Conservation (phyloP, 805 yeast species). For the Saccharomycopsis fermentans region DNA sequence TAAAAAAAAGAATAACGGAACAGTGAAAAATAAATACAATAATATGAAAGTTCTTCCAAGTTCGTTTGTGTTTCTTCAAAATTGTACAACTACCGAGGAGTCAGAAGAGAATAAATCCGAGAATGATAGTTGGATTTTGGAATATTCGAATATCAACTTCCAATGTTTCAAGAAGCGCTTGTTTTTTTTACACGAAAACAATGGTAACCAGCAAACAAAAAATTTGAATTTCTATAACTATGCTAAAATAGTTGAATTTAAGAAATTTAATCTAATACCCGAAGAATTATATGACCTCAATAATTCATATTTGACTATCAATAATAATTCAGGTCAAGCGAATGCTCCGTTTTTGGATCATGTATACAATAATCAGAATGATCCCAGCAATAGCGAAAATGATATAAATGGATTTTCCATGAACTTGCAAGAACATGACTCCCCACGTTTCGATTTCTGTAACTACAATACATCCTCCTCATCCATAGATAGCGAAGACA, state of each 20-base stretch:
- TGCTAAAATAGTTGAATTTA: constrained; percentile 9
- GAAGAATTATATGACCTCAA: not conserved
- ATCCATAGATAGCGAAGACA: not conserved
- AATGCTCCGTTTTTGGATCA: not conserved
- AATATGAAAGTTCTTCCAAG: constrained; percentile 10
- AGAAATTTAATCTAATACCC: not conserved
- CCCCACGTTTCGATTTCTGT: not conserved
- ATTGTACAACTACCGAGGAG: not conserved
- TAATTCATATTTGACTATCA: not conserved
- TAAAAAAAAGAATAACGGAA: not conserved
- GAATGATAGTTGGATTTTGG: constrained; percentile 10
- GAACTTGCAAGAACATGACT: not conserved
- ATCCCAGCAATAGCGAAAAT: not conserved
- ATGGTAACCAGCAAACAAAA: not conserved
- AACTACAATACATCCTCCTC: constrained; percentile 1
- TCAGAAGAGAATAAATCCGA: not conserved
- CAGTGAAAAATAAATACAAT: not conserved
- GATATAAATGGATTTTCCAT: not conserved
- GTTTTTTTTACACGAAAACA: not conserved
- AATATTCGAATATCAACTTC: constrained; percentile 10
- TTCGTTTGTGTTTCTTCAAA: constrained; percentile 10
- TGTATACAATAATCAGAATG: not conserved
- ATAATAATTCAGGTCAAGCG: not conserved
- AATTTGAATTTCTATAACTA: constrained; percentile 1
- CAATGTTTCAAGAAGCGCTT: constrained; percentile 13